Conservation (phyloP, 805 yeast genomes). For the Saccharomycopsis fodiens region DNA sequence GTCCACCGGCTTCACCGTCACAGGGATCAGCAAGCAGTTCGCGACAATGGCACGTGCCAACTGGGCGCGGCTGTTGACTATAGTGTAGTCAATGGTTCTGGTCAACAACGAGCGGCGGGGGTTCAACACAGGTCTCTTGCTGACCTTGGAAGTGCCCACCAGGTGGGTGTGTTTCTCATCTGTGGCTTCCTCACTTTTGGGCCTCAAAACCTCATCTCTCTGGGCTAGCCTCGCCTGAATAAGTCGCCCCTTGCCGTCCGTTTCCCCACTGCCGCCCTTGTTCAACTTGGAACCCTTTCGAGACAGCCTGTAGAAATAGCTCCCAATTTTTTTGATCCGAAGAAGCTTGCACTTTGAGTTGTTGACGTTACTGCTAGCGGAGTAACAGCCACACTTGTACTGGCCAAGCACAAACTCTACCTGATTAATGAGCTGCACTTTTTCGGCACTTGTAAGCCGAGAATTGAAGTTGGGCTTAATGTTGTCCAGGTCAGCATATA, state of each 20-base stretch:
- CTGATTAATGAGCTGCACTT: constrained; percentile 48
- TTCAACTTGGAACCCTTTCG: constrained; percentile 36
- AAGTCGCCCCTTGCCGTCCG: constrained; percentile 17
- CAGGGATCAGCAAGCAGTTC: constrained; percentile 26
- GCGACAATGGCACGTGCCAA: constrained; percentile 14
- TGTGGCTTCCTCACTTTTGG: not conserved
- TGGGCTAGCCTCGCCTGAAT: constrained; percentile 7
- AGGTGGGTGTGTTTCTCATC: not conserved
- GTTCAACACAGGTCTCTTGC: not conserved
- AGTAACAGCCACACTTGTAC: constrained; percentile 53
- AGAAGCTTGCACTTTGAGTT: constrained; percentile 46
- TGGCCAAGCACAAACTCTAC: constrained; percentile 55
- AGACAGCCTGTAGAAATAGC: constrained; percentile 51
- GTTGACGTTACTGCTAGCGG: constrained; percentile 28
- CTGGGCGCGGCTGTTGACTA: constrained; percentile 12
- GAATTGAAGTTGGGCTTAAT: constrained; percentile 39
- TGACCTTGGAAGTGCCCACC: not conserved
- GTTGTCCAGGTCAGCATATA: constrained; percentile 29
- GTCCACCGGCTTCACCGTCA: constrained; percentile 18
- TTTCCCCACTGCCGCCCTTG: constrained; percentile 30
- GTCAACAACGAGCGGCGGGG: not conserved
- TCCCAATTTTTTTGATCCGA: constrained; percentile 55
- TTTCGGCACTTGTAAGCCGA: constrained; percentile 40
- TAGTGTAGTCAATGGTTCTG: constrained; percentile 5
- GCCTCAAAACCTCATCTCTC: constrained; percentile 4